phyloP scores from a whole-genome alignment of 2,329 filamentous ascomycete species.

The Paraconiothyrium brasiliense region DNA sequence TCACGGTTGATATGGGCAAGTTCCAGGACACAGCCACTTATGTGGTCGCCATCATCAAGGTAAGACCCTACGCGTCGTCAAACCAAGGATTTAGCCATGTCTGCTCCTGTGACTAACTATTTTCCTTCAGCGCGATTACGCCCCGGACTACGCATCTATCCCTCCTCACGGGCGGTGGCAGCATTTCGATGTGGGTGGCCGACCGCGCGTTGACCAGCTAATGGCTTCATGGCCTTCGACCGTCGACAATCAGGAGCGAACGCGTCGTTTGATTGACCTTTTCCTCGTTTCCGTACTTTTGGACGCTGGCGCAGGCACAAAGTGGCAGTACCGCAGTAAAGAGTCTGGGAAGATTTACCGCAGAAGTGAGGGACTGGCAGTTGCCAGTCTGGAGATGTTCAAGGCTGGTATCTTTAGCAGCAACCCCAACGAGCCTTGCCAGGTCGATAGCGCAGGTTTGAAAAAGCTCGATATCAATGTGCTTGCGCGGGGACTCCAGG shows the following conservation, averaged over 20 bases:
- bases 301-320: conserved; percentile 87
- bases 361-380: conserved; percentile 87
- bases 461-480: conserved; percentile 76
- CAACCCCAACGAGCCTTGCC: conserved; percentile 79
- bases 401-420: conserved; percentile 90
- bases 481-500: conserved; percentile 85
- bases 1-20: conserved; percentile 86
- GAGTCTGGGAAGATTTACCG: conserved; percentile 85
- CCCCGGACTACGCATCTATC: conserved; percentile 74
- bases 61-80: conserved; percentile 52
- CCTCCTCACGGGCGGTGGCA: conserved; percentile 88
- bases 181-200: conserved; percentile 83
- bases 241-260: conserved; percentile 77
- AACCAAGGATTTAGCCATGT: not conserved
- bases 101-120: conserved; percentile 4
- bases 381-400: conserved; percentile 87
- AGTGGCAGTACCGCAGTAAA: conserved; percentile 92
- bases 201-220: conserved; percentile 76
- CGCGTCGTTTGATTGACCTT: conserved; percentile 78
- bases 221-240: conserved; percentile 73
- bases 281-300: conserved; percentile 83
- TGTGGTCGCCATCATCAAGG: conserved; percentile 94
- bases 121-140: conserved; percentile 70
- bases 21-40: conserved; percentile 85
- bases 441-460: conserved; percentile 87